These are phyloP conservation scores for Termitomyces sp. DNA, from an alignment of 768 basidiomycete genomes.

Conservation along the genomic window DNA sequence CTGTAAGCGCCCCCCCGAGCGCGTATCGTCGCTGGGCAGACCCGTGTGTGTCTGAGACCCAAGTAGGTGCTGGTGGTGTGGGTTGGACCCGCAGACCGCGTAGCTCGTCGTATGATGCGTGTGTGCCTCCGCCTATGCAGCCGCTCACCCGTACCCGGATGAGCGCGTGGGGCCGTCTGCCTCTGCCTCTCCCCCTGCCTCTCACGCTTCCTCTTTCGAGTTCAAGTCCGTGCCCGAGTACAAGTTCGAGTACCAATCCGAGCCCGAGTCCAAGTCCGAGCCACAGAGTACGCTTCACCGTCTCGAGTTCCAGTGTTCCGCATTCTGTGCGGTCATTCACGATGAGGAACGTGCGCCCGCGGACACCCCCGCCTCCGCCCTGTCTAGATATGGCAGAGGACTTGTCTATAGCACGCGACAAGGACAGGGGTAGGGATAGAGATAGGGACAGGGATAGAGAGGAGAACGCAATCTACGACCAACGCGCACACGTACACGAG, in stretches of 20 bases:
- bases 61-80: neutral
- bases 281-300: neutral
- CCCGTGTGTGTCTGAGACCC: neutral
- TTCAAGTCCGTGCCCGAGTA: neutral
- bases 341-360: neutral
- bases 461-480: too few species aligned
- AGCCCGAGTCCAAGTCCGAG: neutral
- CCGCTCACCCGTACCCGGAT: neutral
- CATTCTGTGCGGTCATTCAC: neutral
- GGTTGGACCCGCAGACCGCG: neutral
- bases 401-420: neutral
- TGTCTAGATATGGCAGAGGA: too few species aligned
- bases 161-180: slow-evolving; percentile 1
- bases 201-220: neutral
- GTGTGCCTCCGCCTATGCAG: neutral
- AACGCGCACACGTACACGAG: neutral
- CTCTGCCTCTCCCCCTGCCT: neutral
- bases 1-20: neutral
- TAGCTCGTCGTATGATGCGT: neutral
- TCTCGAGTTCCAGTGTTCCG: neutral
- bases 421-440: neutral
- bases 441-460: too few species aligned
- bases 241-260: neutral
- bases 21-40: neutral
- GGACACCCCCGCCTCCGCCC: neutral